Evolutionary conservation across 1,139 yeast species (phyloP), one percentile per base, ranked within the genome.

Genomic region (Starmera stellimalicola): DNA sequence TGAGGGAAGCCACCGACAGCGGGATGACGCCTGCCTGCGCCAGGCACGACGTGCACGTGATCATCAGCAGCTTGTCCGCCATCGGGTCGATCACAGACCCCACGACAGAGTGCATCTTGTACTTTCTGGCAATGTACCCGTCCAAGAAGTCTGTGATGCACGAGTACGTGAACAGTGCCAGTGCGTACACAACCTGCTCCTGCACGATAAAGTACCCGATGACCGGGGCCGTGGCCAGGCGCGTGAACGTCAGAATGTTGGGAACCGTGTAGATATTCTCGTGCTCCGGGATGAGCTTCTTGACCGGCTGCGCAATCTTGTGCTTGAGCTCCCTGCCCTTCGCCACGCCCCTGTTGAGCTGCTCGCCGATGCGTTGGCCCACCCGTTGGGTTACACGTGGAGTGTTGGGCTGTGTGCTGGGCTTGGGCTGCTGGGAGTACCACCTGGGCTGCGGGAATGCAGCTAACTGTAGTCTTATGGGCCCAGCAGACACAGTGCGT

Each of bases 1-100:
- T 87, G 15, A 85, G 46, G 0, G 63, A 57, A 0, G 95, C 96
- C 33, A 91, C 61, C 36, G 74, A 68, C 4, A 70, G 37, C 0
- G 87, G 93, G 52, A 83, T 73, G 43, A 76, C 73, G 4, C 81
- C 75, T 0, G 77, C 67, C 25, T 75, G 72, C 2, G 93, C 77
- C 38, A 91, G 61, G 34, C 94, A 75, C 0, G 78, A 65, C 0
- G 97, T 87, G 36, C 94, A 75, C 0, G 83, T 74, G 29, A 93
- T 72, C 95, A 93, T 85, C 30, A 93, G 63, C 17, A 83, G 63
- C 55, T 93, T 93, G 53, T 93, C 99, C 0, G 98, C 99, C 63
- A 87, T 68, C 0, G 99, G 98, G 51, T 93, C 99, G 28, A 93
- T 63, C 16, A 93, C 79, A 0, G 95, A 81, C 0, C 99, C 99